Evolutionary conservation across 306 rosid species (phyloP), one percentile per base, ranked within the genome.

Genomic region (Prunus padus): DNA sequence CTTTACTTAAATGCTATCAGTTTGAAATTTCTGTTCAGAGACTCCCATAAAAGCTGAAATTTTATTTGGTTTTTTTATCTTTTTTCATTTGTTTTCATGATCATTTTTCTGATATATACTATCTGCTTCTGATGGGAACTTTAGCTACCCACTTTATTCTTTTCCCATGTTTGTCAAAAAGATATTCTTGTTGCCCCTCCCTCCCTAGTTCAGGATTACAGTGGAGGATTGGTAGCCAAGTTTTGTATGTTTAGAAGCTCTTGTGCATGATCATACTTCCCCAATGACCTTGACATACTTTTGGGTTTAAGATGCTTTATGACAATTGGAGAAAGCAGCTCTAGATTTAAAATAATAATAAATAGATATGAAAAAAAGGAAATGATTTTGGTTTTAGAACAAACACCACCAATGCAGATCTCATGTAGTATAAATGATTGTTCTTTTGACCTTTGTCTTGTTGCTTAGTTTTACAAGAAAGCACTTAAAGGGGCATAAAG

Each of bases 121-220:
- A 65, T 64, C 59, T 73, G 59, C 50, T 63, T 78, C 63, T 50
- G 51, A 40, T 55, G 44, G 54, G 73, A 65, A 73, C 80, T 82
- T 78, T 73, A 70, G 31, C 19, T 14, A n/a, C 37, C 67, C 47
- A 14, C 76, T 83, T 79, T 76, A 76, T 79, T 83, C 81, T 60
- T 75, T 75, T 76, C 81, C 80, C 83, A 66, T 71, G 63, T 79
- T 78, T 75, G 78, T 76, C 81, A 59, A 50, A 57, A 83, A 75
- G 78, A 67, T 67, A 59, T 64, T 51, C 73, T 30, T 66, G 6
- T 47, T 74, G 80, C 65, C 67, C 71, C 25, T 69, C 67, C 71
- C 33, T 16, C 22, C 60, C 56, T 65, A 22, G 33, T 47, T 54
- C 40, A 69, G 70, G 72, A 81, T 75, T 56, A 67, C 69, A 4